phyloP scores from a whole-genome alignment of 768 basidiomycete species.

The Coprinopsis marcescibilis region DNA sequence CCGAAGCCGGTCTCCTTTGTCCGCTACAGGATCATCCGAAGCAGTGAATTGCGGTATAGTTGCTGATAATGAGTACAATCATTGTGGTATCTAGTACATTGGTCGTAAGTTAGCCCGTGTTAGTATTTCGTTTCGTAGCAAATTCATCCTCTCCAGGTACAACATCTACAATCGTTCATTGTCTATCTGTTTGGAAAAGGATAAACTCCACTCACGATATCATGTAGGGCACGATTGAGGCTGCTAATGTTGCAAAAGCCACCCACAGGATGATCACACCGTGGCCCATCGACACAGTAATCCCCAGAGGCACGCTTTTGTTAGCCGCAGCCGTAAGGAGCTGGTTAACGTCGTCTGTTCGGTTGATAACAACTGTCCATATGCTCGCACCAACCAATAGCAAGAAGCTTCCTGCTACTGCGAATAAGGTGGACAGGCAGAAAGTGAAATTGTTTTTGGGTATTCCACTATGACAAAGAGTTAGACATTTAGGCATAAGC shows the following conservation, averaged over 20 bases:
- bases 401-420: constrained; percentile 54
- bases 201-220: constrained; percentile 48
- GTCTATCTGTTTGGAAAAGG: not conserved
- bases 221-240: constrained; percentile 70
- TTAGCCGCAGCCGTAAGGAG: constrained; percentile 31
- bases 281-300: constrained; percentile 53
- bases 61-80: too few species aligned
- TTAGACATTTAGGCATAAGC: constrained; percentile 10
- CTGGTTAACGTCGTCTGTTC: constrained; percentile 53
- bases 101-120: constrained; percentile 12
- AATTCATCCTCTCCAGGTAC: constrained; percentile 67
- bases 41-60: too few species aligned
- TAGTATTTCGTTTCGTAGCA: constrained; percentile 1
- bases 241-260: constrained; percentile 59
- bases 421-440: constrained; percentile 58
- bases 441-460: constrained; percentile 61
- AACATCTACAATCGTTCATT: constrained; percentile 50
- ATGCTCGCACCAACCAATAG: constrained; percentile 66
- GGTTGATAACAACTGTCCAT: constrained; percentile 74
- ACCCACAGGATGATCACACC: constrained; percentile 71
- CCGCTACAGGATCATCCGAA: too few species aligned
- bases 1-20: too few species aligned
- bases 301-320: constrained; percentile 45
- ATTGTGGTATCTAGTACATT: too few species aligned
- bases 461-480: constrained; percentile 47